A percentile compares a stretch with the other conserved stretches of the same genome.
These are phyloP conservation scores for Rhodotorula graminis DNA, from an alignment of 768 basidiomycete species.

Conservation along the genomic window DNA sequence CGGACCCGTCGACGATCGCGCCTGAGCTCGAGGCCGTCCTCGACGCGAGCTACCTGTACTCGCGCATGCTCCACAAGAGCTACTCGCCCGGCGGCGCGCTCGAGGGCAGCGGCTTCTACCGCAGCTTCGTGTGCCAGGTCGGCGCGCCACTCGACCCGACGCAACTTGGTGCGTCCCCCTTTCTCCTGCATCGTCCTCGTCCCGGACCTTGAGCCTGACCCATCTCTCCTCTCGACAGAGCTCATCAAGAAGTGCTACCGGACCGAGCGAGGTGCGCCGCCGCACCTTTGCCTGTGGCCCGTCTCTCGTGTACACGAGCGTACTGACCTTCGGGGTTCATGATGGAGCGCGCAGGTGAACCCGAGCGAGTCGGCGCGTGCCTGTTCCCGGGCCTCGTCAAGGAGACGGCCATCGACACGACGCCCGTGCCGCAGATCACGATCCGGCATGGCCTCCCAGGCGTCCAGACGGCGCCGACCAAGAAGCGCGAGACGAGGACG, in stretches of 20 bases:
- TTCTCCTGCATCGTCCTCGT: not conserved
- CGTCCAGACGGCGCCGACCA: conserved; percentile 8
- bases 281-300: not conserved
- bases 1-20: conserved; percentile 40
- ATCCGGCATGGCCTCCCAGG: conserved; percentile 44
- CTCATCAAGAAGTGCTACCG: conserved; percentile 74
- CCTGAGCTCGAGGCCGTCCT: conserved; percentile 58
- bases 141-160: conserved; percentile 66
- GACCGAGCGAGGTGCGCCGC: conserved; percentile 53
- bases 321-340: too few relatives aligned
- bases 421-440: conserved; percentile 38
- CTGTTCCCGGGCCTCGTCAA: conserved; percentile 86
- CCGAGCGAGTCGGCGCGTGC: conserved; percentile 72
- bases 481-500: conserved; percentile 54
- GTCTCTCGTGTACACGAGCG: not conserved
- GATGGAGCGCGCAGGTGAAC: conserved; percentile 53
- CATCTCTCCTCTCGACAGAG: conserved; percentile 48
- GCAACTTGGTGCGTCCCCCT: conserved; percentile 54
- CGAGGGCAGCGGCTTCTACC: conserved; percentile 66
- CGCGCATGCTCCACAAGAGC: conserved; percentile 70
- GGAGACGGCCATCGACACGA: conserved; percentile 53
- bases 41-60: conserved; percentile 70
- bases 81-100: conserved; percentile 52
- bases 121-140: conserved; percentile 78
- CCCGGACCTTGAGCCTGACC: not conserved